Base-by-base conservation (phyloP, 2,329 filamentous ascomycete species). In the Penicillium decumbens region DNA sequence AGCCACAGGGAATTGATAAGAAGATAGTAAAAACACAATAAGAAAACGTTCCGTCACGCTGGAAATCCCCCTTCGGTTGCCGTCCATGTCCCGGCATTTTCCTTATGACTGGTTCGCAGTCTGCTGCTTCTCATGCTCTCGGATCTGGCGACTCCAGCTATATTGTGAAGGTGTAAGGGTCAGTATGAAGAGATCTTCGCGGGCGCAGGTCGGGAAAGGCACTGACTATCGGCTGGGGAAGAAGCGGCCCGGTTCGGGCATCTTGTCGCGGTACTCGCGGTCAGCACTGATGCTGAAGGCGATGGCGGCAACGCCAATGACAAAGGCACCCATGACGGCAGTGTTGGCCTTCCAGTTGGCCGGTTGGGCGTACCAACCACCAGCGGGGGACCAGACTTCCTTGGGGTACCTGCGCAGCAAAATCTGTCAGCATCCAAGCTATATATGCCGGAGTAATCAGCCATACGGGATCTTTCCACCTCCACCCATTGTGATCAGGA, bases 331-430 rank as follows among this genome's bases (percentile, higher is more conserved):
- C 68, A 90, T 83, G 60, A 93, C 78, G 47, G 85, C 79, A 4
- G 93, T 98, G 78, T 98, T 98, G 65, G 77, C 76, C 72, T 87
- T 93, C 93, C 93, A 98, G 80, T 98, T 98, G 61, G 81, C 79
- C 46, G 93, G 93, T 72, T 95, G 92, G 47, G 86, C 77, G 75
- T 98, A 98, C 93, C 93, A 98, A 75, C 93, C 93, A 80, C 93
- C 93, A 59, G 92, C 80, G 55, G 93, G 93, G 67, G 93, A 97
- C 93, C 93, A 98, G 80, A 98, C 89, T 80, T 98, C 92, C 80
- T 95, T 96, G 72, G 90, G 91, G 76, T 95, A 95, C 68, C 89
- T 95, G 65, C 46, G 50, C 40, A 45, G 45, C 40, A 52, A 38
- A 48, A 54, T 55, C 39, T 41, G 59, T 69, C 46, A 69, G 65